Evolutionary conservation across 2,329 filamentous ascomycete species (phyloP).

Genomic region (Calonectria naviculata): DNA sequence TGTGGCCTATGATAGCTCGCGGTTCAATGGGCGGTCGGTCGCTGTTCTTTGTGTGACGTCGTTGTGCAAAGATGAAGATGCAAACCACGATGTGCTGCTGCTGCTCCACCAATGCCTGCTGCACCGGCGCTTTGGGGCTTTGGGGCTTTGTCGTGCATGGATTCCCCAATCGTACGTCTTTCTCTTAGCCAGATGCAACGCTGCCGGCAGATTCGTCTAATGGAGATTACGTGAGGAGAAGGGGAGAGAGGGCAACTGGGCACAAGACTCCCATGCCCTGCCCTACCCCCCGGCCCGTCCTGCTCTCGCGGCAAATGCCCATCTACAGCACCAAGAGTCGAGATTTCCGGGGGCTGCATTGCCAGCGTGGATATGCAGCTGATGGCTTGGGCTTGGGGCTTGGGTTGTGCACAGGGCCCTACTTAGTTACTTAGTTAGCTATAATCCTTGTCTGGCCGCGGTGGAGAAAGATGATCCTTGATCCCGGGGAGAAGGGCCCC

Average conservation of each 20-base stretch:
- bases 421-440: no score
- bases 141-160: background rate
- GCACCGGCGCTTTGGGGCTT: no score
- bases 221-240: background rate
- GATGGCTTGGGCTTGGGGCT: background rate
- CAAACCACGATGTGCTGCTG: background rate
- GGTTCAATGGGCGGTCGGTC: background rate
- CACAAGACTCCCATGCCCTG: no score
- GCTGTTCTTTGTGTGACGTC: background rate
- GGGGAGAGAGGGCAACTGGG: background rate
- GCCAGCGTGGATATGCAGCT: background rate
- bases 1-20: background rate
- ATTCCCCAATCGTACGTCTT: constrained; percentile 2
- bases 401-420: no score
- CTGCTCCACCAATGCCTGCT: background rate
- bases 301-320: background rate
- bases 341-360: background rate
- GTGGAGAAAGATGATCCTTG: background rate
- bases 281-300: no score
- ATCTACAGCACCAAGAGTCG: background rate
- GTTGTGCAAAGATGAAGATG: background rate
- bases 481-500: background rate
- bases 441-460: background rate
- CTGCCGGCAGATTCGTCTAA: background rate
- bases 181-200: background rate